Percentiles rank a stretch among this genome's conserved stretches.
These are phyloP conservation scores for Leishmania aethiopica DNA, from an alignment of 208 protist genomes.

Conservation along the genomic window DNA sequence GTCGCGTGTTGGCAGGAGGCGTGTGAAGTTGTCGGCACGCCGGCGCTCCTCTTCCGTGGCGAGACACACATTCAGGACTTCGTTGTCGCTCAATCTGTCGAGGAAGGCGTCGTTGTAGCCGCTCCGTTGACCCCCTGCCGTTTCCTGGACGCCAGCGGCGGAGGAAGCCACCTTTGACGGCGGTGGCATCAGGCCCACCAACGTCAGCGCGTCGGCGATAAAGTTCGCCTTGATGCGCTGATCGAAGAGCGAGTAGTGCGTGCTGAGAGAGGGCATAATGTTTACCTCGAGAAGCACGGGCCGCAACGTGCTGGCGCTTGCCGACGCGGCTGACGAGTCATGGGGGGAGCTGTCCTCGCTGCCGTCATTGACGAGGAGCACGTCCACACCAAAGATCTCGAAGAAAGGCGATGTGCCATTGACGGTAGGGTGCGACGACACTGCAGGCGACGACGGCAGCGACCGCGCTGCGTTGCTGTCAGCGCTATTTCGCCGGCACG, in stretches of 20 bases:
- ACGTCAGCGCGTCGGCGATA: slow-evolving; percentile 77
- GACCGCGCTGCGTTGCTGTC: not conserved
- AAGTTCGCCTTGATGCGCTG: slow-evolving; percentile 85
- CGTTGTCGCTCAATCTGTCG: slow-evolving; percentile 7
- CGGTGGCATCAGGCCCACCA: slow-evolving; percentile 67
- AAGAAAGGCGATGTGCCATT: slow-evolving; percentile 61
- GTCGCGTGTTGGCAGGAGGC: slow-evolving; percentile 47
- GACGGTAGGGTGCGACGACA: slow-evolving; percentile 10
- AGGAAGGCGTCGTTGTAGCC: slow-evolving; percentile 34
- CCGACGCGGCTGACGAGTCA: not conserved
- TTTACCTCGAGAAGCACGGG: slow-evolving; percentile 88
- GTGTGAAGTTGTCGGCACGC: slow-evolving; percentile 40
- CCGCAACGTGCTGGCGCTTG: slow-evolving; percentile 4
- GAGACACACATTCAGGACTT: slow-evolving; percentile 48
- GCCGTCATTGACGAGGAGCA: slow-evolving; percentile 46
- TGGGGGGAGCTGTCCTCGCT: not conserved
- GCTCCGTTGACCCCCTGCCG: not conserved
- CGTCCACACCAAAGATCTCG: slow-evolving; percentile 88
- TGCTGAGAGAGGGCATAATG: slow-evolving; percentile 87
- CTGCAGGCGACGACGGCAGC: slow-evolving; percentile 8
- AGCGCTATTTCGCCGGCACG: not conserved
- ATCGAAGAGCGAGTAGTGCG: slow-evolving; percentile 78
- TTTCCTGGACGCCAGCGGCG: not conserved
- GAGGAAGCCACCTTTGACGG: slow-evolving; percentile 1
- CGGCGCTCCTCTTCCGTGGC: slow-evolving; percentile 53